Conservation (phyloP, 129 eudicot species). For the Solidago caesia region DNA sequence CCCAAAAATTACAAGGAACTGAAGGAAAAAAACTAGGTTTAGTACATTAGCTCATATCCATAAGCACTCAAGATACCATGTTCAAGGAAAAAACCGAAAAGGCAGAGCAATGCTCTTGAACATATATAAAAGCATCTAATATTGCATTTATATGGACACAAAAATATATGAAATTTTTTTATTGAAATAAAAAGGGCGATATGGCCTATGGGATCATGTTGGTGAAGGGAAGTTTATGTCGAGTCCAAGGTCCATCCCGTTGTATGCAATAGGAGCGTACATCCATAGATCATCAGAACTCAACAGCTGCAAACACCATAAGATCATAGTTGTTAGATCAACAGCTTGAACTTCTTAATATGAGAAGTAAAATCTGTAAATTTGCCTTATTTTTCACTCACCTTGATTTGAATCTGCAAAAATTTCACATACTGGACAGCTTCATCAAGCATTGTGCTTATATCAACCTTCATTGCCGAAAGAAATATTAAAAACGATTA, state of each 20-base stretch:
- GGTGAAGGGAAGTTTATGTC: constrained; percentile 39
- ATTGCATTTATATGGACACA: constrained; percentile 5
- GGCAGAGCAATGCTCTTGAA: constrained; percentile 11
- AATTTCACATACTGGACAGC: constrained; percentile 61
- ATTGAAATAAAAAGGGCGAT: background rate
- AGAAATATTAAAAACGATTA: background rate
- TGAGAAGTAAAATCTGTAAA: background rate
- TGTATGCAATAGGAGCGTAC: constrained; percentile 79
- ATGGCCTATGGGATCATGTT: constrained; percentile 27
- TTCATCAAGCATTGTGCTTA: constrained; percentile 87
- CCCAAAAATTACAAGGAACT: background rate
- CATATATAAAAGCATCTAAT: constrained; percentile 9
- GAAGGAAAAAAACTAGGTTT: constrained; percentile 10
- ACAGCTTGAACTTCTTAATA: background rate
- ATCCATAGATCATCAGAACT: constrained; percentile 78
- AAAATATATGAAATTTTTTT: background rate
- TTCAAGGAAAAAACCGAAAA: constrained; percentile 20
- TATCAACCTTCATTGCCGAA: constrained; percentile 52
- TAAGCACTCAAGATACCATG: constrained; percentile 3
- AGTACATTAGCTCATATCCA: constrained; percentile 5
- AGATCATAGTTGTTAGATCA: background rate
- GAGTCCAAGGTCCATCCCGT: constrained; percentile 71
- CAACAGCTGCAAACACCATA: constrained; percentile 49
- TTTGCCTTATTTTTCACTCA: constrained; percentile 17
- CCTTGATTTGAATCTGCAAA: constrained; percentile 67